A percentile compares a stretch with the other conserved stretches of the same genome.
Conservation (phyloP, 345 rosid genomes). For the Gossypium mustelinum region DNA sequence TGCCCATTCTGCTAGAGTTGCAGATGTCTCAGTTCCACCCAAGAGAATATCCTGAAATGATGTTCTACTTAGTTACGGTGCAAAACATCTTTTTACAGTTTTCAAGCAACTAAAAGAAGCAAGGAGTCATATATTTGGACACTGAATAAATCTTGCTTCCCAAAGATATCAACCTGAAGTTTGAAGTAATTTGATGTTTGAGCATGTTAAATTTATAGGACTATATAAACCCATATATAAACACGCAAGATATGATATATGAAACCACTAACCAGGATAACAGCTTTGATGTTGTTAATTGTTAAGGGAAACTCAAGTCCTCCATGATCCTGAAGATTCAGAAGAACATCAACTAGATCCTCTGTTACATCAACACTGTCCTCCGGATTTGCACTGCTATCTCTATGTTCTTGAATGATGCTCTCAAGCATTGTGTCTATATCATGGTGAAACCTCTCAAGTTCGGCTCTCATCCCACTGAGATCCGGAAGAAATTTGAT, state of each 20-base stretch:
- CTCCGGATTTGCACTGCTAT: neutral
- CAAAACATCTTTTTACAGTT: no score
- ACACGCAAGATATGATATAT: neutral
- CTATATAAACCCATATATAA: no score
- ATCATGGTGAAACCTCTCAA: neutral
- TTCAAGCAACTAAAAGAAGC: no score
- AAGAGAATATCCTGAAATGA: neutral
- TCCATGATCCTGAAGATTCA: neutral
- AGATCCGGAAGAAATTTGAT: neutral
- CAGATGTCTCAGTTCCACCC: neutral
- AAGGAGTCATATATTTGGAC: no score
- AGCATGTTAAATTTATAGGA: no score
- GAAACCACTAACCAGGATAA: neutral
- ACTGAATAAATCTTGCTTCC: no score
- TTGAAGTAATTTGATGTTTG: no score
- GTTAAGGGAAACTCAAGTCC: neutral
- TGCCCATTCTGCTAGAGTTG: neutral
- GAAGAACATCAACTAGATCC: neutral
- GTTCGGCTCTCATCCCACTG: neutral
- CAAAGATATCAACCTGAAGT: no score
- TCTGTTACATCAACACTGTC: neutral
- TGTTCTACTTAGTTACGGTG: no score
- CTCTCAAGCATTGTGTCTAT: conserved; percentile 17
- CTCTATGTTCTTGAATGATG: conserved; percentile 19
- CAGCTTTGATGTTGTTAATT: neutral